Evolutionary conservation across 1,284 basidiomycete species (phyloP).

Genomic region (Bjerkandera adusta): DNA sequence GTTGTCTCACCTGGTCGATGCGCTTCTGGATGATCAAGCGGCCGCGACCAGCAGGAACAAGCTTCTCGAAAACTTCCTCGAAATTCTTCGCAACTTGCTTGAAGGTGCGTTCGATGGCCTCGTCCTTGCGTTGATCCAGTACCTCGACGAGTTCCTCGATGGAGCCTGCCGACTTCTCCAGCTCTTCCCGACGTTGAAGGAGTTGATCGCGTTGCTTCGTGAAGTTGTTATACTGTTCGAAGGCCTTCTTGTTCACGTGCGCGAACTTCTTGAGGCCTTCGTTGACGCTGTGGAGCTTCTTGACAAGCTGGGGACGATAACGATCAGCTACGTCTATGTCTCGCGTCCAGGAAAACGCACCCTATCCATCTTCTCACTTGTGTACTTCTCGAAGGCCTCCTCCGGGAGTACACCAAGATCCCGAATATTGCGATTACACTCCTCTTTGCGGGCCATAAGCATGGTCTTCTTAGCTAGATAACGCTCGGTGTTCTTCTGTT

Average conservation of each 20-base stretch:
- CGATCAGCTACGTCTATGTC: background rate
- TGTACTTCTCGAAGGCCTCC: slow-evolving; percentile 96
- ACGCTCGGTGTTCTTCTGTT: slow-evolving; percentile 94
- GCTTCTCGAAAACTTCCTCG: slow-evolving; percentile 93
- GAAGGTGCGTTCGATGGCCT: slow-evolving; percentile 97
- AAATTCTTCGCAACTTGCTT: slow-evolving; percentile 98
- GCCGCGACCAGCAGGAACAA: slow-evolving; percentile 95
- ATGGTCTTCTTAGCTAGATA: slow-evolving; percentile 92
- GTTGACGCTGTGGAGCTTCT: slow-evolving; percentile 87
- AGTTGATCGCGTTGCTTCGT: slow-evolving; percentile 96
- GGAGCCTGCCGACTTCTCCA: slow-evolving; percentile 85
- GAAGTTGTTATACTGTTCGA: slow-evolving; percentile 97
- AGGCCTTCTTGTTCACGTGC: slow-evolving; percentile 99
- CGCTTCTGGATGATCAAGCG: slow-evolving; percentile 89
- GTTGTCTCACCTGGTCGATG: slow-evolving; percentile 69
- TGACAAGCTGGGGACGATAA: slow-evolving; percentile 65
- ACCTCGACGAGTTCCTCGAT: slow-evolving; percentile 96
- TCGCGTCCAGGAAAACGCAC: too few species aligned
- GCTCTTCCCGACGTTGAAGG: slow-evolving; percentile 81
- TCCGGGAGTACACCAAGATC: slow-evolving; percentile 96
- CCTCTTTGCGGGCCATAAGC: slow-evolving; percentile 81
- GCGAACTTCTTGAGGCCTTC: slow-evolving; percentile 94
- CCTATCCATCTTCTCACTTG: slow-evolving; percentile 77
- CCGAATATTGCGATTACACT: slow-evolving; percentile 91
- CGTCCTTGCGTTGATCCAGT: slow-evolving; percentile 96